Evolutionary conservation across 805 yeast genomes (phyloP), one percentile per base, ranked within the genome.

Genomic region (Candida ponderosae): DNA sequence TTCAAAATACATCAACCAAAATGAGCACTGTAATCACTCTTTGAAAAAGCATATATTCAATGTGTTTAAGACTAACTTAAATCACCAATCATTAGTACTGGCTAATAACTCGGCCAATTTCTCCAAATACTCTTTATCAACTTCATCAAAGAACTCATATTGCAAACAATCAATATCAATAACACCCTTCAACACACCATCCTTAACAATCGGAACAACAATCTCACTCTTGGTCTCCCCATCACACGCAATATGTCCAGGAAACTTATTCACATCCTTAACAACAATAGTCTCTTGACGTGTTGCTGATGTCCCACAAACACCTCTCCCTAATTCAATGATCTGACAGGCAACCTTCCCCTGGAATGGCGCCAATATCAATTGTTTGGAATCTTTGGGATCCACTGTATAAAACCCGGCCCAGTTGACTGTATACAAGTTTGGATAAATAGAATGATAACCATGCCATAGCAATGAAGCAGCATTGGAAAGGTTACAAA

Each of bases 221-320:
- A 90, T 83, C 54, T 90, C 98, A 56, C 95, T 83, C 44, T 81
- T 72, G 0, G 97, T 90, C 40, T 80, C 95, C 0, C 96, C 95
- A 61, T 93, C 98, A 62, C 98, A 90, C 0, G 97, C 97, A 45
- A 90, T 93, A 55, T 90, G 97, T 1, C 95, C 95, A 0, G 95
- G 95, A 50, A 76, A 87, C 47, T 72, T 56, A 17, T 81, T 68
- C 3, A 90, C 97, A 55, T 90, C 75, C 1, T 70, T 66, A 10
- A 90, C 96, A 6, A 88, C 52, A 53, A 87, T 95, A 1, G 95
- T 82, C 32, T 56, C 37, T 38, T 59, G 58, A 1, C 64, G 44
- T 0, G 53, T 42, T 0, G 95, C 96, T 2, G 96, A 95, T 1
- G 74, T 63, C 5, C 98, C 97, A 62, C 97, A 93, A 1, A 90